Evolutionary conservation across 192 early-diverging fungal species (phyloP).

Genomic region (Rhizophagus clarus): DNA sequence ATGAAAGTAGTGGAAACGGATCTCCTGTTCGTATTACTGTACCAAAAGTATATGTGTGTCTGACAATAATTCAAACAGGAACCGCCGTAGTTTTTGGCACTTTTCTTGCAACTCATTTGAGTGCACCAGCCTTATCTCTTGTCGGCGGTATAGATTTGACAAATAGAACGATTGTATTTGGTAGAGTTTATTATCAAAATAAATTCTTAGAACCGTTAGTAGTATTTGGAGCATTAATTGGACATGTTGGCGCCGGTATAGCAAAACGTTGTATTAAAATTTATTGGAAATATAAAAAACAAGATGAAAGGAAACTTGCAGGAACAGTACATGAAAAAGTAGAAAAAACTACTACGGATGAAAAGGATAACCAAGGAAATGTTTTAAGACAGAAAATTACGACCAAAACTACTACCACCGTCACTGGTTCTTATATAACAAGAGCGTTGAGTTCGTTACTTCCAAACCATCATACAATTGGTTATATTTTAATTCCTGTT

Average conservation of each 20-base stretch:
- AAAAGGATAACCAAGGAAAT: conserved; percentile 18
- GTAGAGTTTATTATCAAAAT: conserved; percentile 52
- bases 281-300: conserved; percentile 38
- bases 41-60: conserved; percentile 5
- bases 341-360: conserved; percentile 20
- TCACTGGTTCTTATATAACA: conserved; percentile 20
- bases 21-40: neutral
- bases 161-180: conserved; percentile 44
- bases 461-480: conserved; percentile 39
- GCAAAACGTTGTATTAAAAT: conserved; percentile 34
- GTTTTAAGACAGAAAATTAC: conserved; percentile 29
- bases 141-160: conserved; percentile 45
- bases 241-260: conserved; percentile 39
- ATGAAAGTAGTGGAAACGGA: neutral
- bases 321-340: conserved; percentile 25
- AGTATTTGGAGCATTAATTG: conserved; percentile 41
- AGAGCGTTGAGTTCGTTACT: conserved; percentile 17
- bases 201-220: conserved; percentile 37
- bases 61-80: conserved; percentile 31
- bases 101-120: conserved; percentile 42
- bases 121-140: conserved; percentile 34
- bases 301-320: conserved; percentile 15
- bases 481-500: conserved; percentile 40
- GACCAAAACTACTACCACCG: conserved; percentile 36
- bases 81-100: conserved; percentile 39